These are phyloP conservation scores for Corymbia maculata DNA, from an alignment of 345 rosid genomes.

Conservation along the genomic window DNA sequence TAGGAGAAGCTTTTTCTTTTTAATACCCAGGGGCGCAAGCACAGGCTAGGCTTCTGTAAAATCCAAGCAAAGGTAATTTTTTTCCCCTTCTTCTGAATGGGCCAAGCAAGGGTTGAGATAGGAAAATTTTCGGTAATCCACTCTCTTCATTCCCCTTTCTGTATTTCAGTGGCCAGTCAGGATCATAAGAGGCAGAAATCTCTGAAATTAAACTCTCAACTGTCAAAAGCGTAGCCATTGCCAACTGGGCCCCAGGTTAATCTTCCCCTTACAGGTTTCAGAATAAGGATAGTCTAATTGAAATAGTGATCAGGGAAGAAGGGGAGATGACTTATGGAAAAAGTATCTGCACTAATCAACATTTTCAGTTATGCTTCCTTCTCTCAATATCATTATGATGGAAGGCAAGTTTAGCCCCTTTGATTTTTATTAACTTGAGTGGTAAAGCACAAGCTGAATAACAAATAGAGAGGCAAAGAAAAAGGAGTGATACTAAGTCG, in stretches of 20 bases:
- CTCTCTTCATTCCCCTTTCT: background rate
- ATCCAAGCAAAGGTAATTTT: background rate
- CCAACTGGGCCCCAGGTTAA: background rate
- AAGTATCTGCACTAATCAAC: background rate
- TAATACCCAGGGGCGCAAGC: background rate
- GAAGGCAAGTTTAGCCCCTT: background rate
- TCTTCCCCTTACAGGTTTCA: background rate
- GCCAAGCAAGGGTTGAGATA: background rate
- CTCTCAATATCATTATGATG: background rate
- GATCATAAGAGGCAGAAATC: background rate
- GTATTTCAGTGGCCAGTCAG: background rate
- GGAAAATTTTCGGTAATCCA: background rate
- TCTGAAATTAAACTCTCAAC: background rate
- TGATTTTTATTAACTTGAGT: background rate
- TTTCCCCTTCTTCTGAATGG: background rate
- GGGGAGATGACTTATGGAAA: background rate
- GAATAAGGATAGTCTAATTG: background rate
- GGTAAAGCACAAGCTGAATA: background rate
- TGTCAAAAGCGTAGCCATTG: background rate
- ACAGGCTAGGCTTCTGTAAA: background rate
- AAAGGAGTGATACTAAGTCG: background rate
- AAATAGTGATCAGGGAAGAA: background rate
- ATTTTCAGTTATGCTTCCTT: background rate
- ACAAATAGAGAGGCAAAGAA: background rate
- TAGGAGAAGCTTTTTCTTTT: background rate